Conservation (phyloP, 495 filamentous ascomycete genomes). For the Aspergillus panamensis region DNA sequence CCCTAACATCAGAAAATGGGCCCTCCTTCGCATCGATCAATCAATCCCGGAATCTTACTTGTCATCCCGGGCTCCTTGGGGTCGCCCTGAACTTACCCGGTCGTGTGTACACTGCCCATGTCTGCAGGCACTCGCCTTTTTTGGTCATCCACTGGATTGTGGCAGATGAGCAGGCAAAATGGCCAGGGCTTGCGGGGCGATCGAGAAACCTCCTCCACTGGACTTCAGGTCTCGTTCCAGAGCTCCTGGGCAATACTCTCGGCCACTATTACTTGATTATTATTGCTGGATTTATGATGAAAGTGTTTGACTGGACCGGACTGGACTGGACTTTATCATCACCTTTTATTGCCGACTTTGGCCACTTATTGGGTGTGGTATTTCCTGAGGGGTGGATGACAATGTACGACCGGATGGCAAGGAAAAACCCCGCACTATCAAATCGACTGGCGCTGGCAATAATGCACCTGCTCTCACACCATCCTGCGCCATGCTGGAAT, state of each 20-base stretch:
- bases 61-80: constrained; percentile 3
- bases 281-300: neutral
- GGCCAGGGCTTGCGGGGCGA: constrained; percentile 3
- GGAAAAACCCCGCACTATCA: constrained; percentile 15
- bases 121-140: neutral
- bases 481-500: neutral
- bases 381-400: neutral
- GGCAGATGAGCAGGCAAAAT: constrained; percentile 15
- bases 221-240: neutral
- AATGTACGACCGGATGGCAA: neutral
- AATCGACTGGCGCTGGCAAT: constrained; percentile 6
- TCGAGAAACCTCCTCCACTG: neutral
- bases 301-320: neutral
- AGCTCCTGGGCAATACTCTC: neutral
- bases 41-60: constrained; percentile 8
- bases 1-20: neutral
- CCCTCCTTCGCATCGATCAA: constrained; percentile 5
- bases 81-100: constrained; percentile 10
- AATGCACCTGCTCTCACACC: constrained; percentile 11
- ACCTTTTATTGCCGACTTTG: neutral
- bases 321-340: neutral
- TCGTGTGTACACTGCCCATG: constrained; percentile 11
- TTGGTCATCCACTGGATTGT: constrained; percentile 3
- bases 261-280: neutral
- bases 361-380: neutral